Evolutionary conservation across 257 asterid genomes (phyloP), one percentile per base, ranked within the genome.

Genomic region (Handroanthus guayacan): DNA sequence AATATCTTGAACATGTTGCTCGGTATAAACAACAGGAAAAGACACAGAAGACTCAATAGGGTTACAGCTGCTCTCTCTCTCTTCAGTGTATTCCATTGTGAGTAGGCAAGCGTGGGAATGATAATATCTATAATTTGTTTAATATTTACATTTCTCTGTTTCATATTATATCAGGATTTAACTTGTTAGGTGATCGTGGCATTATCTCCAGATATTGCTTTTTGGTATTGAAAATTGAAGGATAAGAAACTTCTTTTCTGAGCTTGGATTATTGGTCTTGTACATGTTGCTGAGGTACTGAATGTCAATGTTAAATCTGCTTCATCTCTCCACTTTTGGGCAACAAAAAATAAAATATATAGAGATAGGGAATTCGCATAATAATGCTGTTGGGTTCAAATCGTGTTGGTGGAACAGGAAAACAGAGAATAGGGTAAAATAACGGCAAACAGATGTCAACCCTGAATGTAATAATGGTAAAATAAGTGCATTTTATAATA

Each of bases 1-100:
- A 88, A 69, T 92, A 88, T 83, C 90, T 65, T 75, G 83, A 89
- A 75, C 94, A 92, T 75, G 78, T 90, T 81, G 90, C 88, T 64
- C 95, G 87, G 75, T 89, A 74, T 66, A 78, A 75, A 48, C 87
- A 86, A 75, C 76, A 58, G 76, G 81, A 78, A 78, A 83, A 83
- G 50, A 69, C 41, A 18, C 34, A 14, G 67, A 17, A 45, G 72
- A 70, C 75, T 78, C 80, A 52, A 38, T 61, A 50, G 47, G 74
- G 79, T 11, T 50, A 9, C 13, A 8, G 41, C 61, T 78, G 69
- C 56, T 57, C 9, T 64, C 47, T 64, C 47, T 62, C 65, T 34
- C 16, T 61, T 41, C 66, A 41, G 17, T 31, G 6, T 58, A 45
- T 37, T 54, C 13, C 9, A 52, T 60, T 75, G 81, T 72, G 62